Evolutionary conservation across 495 filamentous ascomycete species (phyloP).

Genomic region (Xylaria castorea): DNA sequence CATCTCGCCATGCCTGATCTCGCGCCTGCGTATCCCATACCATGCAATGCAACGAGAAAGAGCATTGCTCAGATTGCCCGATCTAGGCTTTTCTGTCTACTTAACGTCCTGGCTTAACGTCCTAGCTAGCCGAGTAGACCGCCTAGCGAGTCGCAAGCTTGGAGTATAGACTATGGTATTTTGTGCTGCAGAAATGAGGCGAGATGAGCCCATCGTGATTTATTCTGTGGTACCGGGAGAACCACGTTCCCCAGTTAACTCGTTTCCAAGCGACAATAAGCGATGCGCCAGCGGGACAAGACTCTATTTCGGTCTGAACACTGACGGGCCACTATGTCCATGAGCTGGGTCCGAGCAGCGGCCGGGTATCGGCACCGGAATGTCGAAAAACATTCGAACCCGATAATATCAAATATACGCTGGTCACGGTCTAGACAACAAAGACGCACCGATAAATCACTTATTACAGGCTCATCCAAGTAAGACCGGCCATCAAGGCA

Average conservation of each 20-base stretch:
- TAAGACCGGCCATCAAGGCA: not conserved
- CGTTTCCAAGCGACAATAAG: conserved; percentile 19
- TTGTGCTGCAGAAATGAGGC: conserved; percentile 9
- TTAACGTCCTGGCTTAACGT: not conserved
- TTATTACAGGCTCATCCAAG: not conserved
- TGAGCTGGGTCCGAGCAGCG: not conserved
- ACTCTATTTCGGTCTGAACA: conserved; percentile 14
- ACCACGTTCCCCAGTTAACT: conserved; percentile 11
- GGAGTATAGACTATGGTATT: conserved; percentile 4
- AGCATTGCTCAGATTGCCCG: not conserved
- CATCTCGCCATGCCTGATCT: conserved; percentile 24
- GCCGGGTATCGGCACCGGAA: conserved; percentile 9
- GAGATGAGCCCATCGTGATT: conserved; percentile 16
- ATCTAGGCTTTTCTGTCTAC: not conserved
- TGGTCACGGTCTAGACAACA: conserved; percentile 3
- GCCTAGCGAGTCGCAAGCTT: conserved; percentile 12
- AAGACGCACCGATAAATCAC: not conserved
- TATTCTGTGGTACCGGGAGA: conserved; percentile 15
- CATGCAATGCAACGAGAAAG: conserved; percentile 21
- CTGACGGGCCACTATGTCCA: not conserved
- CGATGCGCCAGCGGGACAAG: conserved; percentile 14
- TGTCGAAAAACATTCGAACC: not conserved
- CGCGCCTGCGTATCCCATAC: conserved; percentile 18
- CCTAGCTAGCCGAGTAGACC: conserved; percentile 10
- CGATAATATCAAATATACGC: not conserved